Percentiles rank a stretch among this genome's conserved stretches.
Conservation (phyloP, 352 stramenopile species). For the Pythium pyrilobum region DNA sequence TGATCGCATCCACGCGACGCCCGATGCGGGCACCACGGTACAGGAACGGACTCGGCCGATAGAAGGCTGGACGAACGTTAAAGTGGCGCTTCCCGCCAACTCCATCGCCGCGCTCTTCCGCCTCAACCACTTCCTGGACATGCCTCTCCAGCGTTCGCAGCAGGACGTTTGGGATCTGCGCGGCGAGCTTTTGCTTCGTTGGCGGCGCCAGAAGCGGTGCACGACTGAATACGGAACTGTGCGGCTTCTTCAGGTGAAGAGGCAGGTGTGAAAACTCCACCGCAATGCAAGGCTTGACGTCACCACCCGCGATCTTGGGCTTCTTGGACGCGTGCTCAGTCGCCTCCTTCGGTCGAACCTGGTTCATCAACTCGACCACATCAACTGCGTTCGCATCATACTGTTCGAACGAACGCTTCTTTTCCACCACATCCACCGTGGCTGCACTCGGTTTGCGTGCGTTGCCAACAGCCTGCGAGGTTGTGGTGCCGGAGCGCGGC, state of each 20-base stretch:
- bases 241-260: constrained; percentile 8
- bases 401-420: no score
- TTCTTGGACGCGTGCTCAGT: constrained; percentile 6
- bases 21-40: constrained; percentile 32
- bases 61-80: constrained; percentile 36
- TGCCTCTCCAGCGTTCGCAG: constrained; percentile 33
- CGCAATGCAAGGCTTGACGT: neutral
- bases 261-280: constrained; percentile 9
- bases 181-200: constrained; percentile 33
- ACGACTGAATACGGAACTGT: constrained; percentile 11
- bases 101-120: neutral
- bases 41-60: constrained; percentile 40
- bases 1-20: constrained; percentile 34
- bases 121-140: constrained; percentile 18
- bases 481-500: no score
- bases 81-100: neutral
- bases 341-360: neutral
- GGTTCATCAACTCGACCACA: neutral
- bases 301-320: neutral
- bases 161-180: constrained; percentile 25
- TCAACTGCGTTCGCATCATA: no score
- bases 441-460: no score
- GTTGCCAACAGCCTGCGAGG: no score
- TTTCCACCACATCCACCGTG: no score
- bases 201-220: constrained; percentile 8